These are phyloP conservation scores for Petunia hybrid DNA, from an alignment of 305 asterid genomes.

Conservation along the genomic window DNA sequence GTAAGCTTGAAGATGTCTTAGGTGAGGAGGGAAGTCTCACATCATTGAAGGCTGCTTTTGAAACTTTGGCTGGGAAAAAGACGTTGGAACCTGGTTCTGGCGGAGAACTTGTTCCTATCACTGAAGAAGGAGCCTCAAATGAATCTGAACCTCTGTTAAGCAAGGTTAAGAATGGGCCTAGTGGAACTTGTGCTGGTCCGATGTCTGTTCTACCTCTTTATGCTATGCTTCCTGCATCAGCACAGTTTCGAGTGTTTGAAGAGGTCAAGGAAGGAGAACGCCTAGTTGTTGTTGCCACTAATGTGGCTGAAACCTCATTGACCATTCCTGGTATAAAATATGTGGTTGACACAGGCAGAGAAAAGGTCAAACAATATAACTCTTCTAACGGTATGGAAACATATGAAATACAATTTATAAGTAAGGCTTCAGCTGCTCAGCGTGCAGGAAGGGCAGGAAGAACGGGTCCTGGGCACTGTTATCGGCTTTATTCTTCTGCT, in stretches of 20 bases:
- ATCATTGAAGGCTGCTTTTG: conserved; percentile 81
- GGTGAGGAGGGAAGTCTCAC: conserved; percentile 55
- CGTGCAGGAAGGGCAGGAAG: conserved; percentile 98
- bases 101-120: conserved; percentile 36
- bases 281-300: conserved; percentile 87
- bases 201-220: conserved; percentile 82
- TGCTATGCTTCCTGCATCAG: conserved; percentile 96
- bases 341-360: conserved; percentile 95
- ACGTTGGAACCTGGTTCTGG: conserved; percentile 38
- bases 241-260: conserved; percentile 92
- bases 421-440: conserved; percentile 96
- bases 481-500: conserved; percentile 92
- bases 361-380: conserved; percentile 82
- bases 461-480: conserved; percentile 97
- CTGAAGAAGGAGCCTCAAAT: conserved; percentile 44
- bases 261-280: conserved; percentile 78
- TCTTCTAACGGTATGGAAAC: conserved; percentile 86
- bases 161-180: conserved; percentile 39
- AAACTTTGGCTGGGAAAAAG: conserved; percentile 62
- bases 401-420: conserved; percentile 89
- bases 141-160: conserved; percentile 38
- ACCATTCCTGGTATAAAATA: conserved; percentile 95
- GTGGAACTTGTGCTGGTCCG: conserved; percentile 50
- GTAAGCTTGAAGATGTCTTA: conserved; percentile 47
- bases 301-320: conserved; percentile 97